phyloP scores from a whole-genome alignment of 805 yeast genomes.

The Cephaloascus albidus region DNA sequence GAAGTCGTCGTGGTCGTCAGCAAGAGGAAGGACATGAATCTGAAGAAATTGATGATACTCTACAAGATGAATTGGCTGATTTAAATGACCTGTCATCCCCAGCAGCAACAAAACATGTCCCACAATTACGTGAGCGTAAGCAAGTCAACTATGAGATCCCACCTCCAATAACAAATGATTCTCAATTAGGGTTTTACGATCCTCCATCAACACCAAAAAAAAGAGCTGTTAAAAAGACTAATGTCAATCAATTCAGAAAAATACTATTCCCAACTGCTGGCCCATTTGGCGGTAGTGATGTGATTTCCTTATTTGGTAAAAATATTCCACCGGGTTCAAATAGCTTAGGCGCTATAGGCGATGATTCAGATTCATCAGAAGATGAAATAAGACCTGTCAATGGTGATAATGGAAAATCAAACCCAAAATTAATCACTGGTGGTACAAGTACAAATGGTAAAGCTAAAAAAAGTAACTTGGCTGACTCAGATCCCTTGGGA shows the following conservation, averaged over 20 bases:
- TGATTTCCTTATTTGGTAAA: slow-evolving; percentile 70
- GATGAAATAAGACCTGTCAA: slow-evolving; percentile 43
- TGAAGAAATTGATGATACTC: slow-evolving; percentile 21
- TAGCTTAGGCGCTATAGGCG: slow-evolving; percentile 13
- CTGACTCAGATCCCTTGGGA: slow-evolving; percentile 92
- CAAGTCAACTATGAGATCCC: slow-evolving; percentile 75
- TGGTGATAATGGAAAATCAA: slow-evolving; percentile 16
- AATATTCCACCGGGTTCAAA: slow-evolving; percentile 44
- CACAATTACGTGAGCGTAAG: slow-evolving; percentile 37
- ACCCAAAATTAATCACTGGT: slow-evolving; percentile 19
- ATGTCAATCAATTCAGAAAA: slow-evolving; percentile 42
- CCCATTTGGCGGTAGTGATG: slow-evolving; percentile 97
- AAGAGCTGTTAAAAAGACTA: slow-evolving; percentile 25
- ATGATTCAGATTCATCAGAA: slow-evolving; percentile 56
- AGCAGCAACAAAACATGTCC: slow-evolving; percentile 27
- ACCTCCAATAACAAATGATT: slow-evolving; percentile 57
- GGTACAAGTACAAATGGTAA: slow-evolving; percentile 15
- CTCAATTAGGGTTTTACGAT: slow-evolving; percentile 16
- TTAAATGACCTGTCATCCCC: slow-evolving; percentile 55
- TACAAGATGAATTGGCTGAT: slow-evolving; percentile 61
- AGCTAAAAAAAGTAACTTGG: slow-evolving; percentile 51
- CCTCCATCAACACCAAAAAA: slow-evolving; percentile 24
- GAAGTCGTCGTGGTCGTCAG: slow-evolving; percentile 2
- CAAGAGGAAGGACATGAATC: slow-evolving; percentile 13
- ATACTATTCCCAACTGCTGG: slow-evolving; percentile 90